Conservation (phyloP, 2,329 filamentous ascomycete genomes). For the Davidsoniella neocaledoniae region DNA sequence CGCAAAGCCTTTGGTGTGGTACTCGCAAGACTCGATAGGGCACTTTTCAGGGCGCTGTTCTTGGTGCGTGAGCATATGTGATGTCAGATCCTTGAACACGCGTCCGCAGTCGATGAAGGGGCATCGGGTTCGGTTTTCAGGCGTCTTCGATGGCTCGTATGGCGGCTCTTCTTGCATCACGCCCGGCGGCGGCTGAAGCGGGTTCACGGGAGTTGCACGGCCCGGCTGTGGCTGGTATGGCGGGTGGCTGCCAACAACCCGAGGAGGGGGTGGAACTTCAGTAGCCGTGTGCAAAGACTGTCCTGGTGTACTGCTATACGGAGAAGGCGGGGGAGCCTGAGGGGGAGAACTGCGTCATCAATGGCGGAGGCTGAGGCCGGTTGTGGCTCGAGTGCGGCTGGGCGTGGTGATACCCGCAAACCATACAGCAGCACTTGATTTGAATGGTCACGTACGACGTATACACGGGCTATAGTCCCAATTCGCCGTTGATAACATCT, state of each 20-base stretch:
- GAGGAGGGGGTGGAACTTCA: neutral
- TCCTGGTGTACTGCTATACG: neutral
- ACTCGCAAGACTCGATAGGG: constrained; percentile 83
- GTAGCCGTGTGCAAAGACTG: neutral
- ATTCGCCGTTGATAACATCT: constrained; percentile 56
- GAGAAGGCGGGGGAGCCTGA: neutral
- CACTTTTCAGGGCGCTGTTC: constrained; percentile 91
- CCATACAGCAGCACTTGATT: constrained; percentile 76
- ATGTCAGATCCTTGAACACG: constrained; percentile 49
- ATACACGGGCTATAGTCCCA: constrained; percentile 67
- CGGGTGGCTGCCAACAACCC: neutral
- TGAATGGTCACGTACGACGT: constrained; percentile 84
- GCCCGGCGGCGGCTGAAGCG: constrained; percentile 6
- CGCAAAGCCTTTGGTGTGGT: constrained; percentile 85
- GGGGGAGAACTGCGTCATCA: constrained; percentile 4
- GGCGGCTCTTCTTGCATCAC: constrained; percentile 1
- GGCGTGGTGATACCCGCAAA: constrained; percentile 31
- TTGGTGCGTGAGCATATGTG: constrained; percentile 94
- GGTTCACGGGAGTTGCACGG: constrained; percentile 1
- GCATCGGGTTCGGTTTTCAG: constrained; percentile 31
- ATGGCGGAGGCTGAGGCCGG: constrained; percentile 3
- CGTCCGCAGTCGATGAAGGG: constrained; percentile 41
- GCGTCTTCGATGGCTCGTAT: constrained; percentile 16
- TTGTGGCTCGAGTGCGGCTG: neutral
- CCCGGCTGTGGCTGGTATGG: constrained; percentile 6